Base-by-base conservation (phyloP, 2,329 filamentous ascomycete genomes). In the Lachnellula cervina region DNA sequence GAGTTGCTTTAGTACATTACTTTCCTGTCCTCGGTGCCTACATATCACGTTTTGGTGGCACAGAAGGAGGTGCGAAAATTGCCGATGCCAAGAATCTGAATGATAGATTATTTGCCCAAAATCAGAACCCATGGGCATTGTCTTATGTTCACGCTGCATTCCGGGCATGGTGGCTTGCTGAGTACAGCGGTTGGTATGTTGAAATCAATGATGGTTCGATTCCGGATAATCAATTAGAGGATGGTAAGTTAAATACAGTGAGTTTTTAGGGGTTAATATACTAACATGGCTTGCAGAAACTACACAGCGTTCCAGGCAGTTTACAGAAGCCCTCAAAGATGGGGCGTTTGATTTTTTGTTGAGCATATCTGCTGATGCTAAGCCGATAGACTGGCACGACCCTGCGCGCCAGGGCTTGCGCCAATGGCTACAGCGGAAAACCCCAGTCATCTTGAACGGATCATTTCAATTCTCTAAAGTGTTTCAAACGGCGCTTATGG, bases 331-430 rank as follows among this genome's bases (percentile, higher is more conserved):
- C 3, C 74, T 97, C 6, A 89, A 91, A 66, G 91, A 97, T 60
- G 92, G 92, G 4, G 91, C 90, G 5, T 89, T 99, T 60, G 91
- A 97, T 68, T 96, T 97, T 67, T 82, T 97, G 61, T 80, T 99
- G 17, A 87, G 90, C 0, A 79, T 96, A 47, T 89, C 90, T 52
- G 86, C 90, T 32, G 91, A 95, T 67, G 82, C 93, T 52, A 89
- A 86, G 63, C 82, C 86, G 3, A 83, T 87, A 38, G 86, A 92
- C 63, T 96, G 91, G 90, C 86, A 91, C 63, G 91, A 97, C 68
- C 87, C 92, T 11, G 88, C 90, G 25, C 88, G 92, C 58, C 84
- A 85, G 52, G 90, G 90, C 57, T 80, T 99, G 70, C 84, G 94
- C 32, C 81, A 87, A 53, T 90, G 90, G 76, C 76, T 97, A 19